Evolutionary conservation across 1,139 yeast species (phyloP).

Genomic region (Sugiyamaella grinbergsii): DNA sequence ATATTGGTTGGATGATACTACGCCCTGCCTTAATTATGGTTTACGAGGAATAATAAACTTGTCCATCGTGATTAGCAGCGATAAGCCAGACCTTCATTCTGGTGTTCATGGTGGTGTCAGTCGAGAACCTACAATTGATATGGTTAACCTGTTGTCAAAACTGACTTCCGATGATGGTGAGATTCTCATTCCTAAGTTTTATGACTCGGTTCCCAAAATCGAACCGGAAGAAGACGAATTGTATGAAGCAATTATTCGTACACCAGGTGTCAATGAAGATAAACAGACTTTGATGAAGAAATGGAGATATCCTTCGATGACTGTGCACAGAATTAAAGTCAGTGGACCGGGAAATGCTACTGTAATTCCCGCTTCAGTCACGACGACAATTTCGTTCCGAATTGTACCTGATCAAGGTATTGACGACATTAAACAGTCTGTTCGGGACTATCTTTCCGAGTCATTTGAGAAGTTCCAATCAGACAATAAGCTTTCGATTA

Average conservation of each 20-base stretch:
- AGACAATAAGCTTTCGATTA: constrained; percentile 59
- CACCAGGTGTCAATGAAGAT: constrained; percentile 47
- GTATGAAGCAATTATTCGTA: constrained; percentile 61
- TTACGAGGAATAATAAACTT: constrained; percentile 88
- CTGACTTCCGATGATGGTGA: constrained; percentile 58
- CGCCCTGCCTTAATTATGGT: constrained; percentile 93
- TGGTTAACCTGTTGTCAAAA: constrained; percentile 68
- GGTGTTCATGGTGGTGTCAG: constrained; percentile 96
- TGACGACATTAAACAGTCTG: constrained; percentile 53
- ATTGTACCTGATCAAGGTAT: constrained; percentile 87
- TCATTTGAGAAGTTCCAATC: constrained; percentile 55
- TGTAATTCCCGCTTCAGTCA: constrained; percentile 81
- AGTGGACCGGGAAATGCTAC: constrained; percentile 86
- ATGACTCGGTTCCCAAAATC: constrained; percentile 62
- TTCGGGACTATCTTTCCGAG: constrained; percentile 51
- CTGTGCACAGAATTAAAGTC: constrained; percentile 82
- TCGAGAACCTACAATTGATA: constrained; percentile 86
- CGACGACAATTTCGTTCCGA: constrained; percentile 76
- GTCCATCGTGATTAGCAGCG: constrained; percentile 67
- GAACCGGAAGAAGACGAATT: constrained; percentile 57
- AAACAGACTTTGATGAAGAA: constrained; percentile 65
- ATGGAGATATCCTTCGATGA: constrained; percentile 90
- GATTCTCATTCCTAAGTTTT: constrained; percentile 69
- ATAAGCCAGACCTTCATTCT: constrained; percentile 86
- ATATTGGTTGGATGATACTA: constrained; percentile 87